These are phyloP conservation scores for Lepidium aucheri DNA, from an alignment of 345 rosid genomes.

Conservation along the genomic window DNA sequence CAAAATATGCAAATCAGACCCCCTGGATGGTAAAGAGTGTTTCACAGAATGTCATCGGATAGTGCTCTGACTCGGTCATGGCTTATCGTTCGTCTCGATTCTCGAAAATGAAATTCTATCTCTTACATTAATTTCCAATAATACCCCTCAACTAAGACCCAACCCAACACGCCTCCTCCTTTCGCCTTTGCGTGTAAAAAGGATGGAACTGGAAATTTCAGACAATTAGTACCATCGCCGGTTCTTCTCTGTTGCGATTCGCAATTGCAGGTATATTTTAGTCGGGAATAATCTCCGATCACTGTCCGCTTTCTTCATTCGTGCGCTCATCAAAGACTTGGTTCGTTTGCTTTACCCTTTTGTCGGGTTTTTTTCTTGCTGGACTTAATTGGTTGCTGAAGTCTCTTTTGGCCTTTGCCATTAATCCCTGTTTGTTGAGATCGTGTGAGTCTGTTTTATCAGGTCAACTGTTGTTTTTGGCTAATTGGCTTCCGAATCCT, in stretches of 20 bases:
- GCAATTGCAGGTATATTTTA: neutral
- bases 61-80: neutral
- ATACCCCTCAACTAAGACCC: neutral
- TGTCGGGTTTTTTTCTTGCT: neutral
- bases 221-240: neutral
- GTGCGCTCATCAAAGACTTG: neutral
- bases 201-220: neutral
- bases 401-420: neutral
- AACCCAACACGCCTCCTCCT: conserved; percentile 2
- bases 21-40: neutral
- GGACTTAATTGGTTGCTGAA: neutral
- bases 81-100: neutral
- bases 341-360: neutral
- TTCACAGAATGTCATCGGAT: neutral
- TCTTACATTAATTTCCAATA: neutral
- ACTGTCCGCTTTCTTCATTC: neutral
- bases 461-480: neutral
- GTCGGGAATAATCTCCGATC: neutral
- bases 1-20: neutral
- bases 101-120: neutral
- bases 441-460: neutral
- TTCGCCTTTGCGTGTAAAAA: neutral
- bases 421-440: too few species aligned
- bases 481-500: neutral
- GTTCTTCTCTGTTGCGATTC: conserved; percentile 9